Evolutionary conservation across 2,329 filamentous ascomycete species (phyloP).

Genomic region (Aspergillus pseudoterreus): DNA sequence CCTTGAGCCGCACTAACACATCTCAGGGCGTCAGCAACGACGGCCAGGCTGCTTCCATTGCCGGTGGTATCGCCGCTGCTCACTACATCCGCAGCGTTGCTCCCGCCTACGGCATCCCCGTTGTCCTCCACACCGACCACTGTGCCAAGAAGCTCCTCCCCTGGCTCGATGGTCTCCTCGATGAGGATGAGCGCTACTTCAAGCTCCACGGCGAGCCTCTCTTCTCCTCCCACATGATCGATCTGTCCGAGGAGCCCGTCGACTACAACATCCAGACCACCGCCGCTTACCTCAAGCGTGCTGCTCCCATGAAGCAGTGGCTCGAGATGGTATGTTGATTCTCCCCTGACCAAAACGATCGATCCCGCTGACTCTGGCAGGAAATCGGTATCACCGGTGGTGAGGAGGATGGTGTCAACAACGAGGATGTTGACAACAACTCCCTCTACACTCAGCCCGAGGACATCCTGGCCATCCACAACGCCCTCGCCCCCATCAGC

Average conservation of each 20-base stretch:
- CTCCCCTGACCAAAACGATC: background rate
- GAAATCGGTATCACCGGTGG: conserved; percentile 93
- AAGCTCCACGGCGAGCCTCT: conserved; percentile 88
- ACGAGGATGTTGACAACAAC: conserved; percentile 95
- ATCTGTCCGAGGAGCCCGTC: conserved; percentile 87
- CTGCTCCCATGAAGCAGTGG: conserved; percentile 97
- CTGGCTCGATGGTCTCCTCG: conserved; percentile 94
- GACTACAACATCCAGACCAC: conserved; percentile 91
- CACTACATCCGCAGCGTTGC: conserved; percentile 91
- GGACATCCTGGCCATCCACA: conserved; percentile 89
- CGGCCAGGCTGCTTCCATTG: conserved; percentile 83
- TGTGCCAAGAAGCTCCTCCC: conserved; percentile 99
- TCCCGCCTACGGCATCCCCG: conserved; percentile 81
- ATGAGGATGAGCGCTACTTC: conserved; percentile 92
- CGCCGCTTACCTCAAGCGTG: conserved; percentile 87
- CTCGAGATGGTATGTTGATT: conserved; percentile 77
- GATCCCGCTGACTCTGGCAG: conserved; percentile 28
- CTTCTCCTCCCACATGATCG: conserved; percentile 98
- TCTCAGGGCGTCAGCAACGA: conserved; percentile 69
- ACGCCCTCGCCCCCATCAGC: conserved; percentile 78
- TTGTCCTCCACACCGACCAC: conserved; percentile 95
- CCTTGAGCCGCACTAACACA: background rate
- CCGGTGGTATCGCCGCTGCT: conserved; percentile 81
- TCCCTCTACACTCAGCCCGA: conserved; percentile 97
- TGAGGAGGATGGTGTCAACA: conserved; percentile 98